Base-by-base conservation (phyloP, 148 eudicot species). In the Chenopodium suecicum region DNA sequence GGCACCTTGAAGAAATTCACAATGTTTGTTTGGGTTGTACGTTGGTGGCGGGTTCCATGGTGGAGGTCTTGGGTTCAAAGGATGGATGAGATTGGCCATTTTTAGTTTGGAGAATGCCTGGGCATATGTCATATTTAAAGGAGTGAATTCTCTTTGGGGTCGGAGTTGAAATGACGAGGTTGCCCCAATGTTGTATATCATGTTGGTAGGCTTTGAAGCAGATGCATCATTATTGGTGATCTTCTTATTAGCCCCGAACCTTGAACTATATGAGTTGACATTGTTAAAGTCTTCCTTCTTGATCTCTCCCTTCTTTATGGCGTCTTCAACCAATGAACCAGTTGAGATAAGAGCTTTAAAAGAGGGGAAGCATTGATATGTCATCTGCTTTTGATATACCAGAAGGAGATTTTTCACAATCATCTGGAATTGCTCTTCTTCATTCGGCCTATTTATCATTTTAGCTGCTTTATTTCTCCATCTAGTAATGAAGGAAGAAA, bases 361-460 rank as follows among this genome's bases (percentile, higher is more conserved):
- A 0, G 79, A 76, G 0, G 79, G 69, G 19, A 76, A 76, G 13
- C 62, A 60, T 1, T 32, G 20, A 3, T 50, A 74, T 2, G 16
- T 5, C 41, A 74, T 74, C 3, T 52, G 34, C 29, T 25, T 9
- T 5, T 54, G 0, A 8, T 50, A 54, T 10, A 11, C 1, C 4
- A 25, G 69, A 2, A 31, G 20, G 19, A 60, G 69, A 4, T 76
- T 62, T 22, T 56, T 20, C 0, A 76, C 29, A 1, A 60, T 16
- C 69, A 76, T 34, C 6, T 76, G 79, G 6, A 76, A 2, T 62
- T 76, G 69, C 1, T 76, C 79, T 12, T 76, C 9, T 9, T 41
- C 70, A 76, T 22, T 34, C 3, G 58, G 60, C 60, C 2, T 54
- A 54, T 54, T 54, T 14, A 54, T 54, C 60, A 54, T 54, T 17